Base-by-base conservation (phyloP, 1,284 basidiomycete species). In the Apiotrichum domesticum region DNA sequence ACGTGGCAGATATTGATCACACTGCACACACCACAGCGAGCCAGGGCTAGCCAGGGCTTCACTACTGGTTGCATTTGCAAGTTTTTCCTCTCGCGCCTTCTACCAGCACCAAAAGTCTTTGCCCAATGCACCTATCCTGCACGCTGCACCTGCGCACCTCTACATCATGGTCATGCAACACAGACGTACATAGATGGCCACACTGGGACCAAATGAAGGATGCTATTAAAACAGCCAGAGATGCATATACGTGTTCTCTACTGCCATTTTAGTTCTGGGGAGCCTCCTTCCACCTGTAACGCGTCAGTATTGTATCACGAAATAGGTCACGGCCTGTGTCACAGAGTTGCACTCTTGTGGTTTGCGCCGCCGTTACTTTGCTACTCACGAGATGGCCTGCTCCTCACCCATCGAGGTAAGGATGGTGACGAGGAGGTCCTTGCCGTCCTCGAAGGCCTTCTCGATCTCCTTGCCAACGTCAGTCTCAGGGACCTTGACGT, bases 401-500 rank as follows among this genome's bases (percentile, higher is more conserved):
- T 81, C 80, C 74, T 81, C 79, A 61, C 83, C 83, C 92, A 98
- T 96, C 74, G 94, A 88, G 66, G 84, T 80, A 76, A 95, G 82
- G 75, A 97, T 87, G 73, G 92, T 95, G 78, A 96, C 85, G 66
- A 73, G 70, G 58, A 77, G 57, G 68, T 95, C 92, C 80, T 93
- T 92, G 77, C 89, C 91, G 0, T 82, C 86, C 0, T 96, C 88
- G 74, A 96, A 97, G 48, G 77, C 85, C 35, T 62, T 63, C 71
- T 81, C 65, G 68, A 98, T 93, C 66, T 87, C 79, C 59, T 82
- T 80, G 66, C 95, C 95, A 54, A 97, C 66, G 14, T 91, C 87
- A 59, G 83, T 80, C 60, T 97, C 94, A 54, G 95, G 96, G 66
- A 97, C 78, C 77, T 87, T 88, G 79, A 98, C 90, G 79, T 98